Evolutionary conservation across 2,329 filamentous ascomycete species (phyloP).

Genomic region (Parascedosporium putredinis): DNA sequence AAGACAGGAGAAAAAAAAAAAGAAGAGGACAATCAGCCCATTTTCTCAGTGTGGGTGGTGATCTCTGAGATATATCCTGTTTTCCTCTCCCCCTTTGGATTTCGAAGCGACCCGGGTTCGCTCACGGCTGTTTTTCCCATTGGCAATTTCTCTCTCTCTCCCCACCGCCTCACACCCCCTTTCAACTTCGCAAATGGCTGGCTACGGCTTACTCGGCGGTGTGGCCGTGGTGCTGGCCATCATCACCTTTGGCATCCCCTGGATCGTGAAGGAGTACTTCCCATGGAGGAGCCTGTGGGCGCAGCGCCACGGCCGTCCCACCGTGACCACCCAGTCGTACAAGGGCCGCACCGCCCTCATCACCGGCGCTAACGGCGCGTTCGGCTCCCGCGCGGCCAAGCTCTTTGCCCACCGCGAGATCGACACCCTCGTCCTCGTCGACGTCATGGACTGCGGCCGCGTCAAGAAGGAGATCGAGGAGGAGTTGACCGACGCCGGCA

Average conservation of each 20-base stretch:
- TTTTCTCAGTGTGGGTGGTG: too few species aligned
- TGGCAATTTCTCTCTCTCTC: too few species aligned
- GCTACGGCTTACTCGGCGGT: slow-evolving; percentile 10
- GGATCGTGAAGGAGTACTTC: slow-evolving; percentile 24
- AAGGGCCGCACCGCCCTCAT: slow-evolving; percentile 24
- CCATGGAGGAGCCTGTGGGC: slow-evolving; percentile 21
- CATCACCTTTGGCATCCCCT: slow-evolving; percentile 20
- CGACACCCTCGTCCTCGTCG: slow-evolving; percentile 24
- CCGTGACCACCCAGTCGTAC: slow-evolving; percentile 24
- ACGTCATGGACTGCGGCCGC: slow-evolving; percentile 21
- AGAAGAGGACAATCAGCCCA: too few species aligned
- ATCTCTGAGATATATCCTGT: too few species aligned
- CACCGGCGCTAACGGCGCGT: slow-evolving; percentile 26
- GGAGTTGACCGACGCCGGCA: slow-evolving; percentile 17
- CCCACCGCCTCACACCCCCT: too few species aligned
- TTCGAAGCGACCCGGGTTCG: too few species aligned
- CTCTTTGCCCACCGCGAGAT: slow-evolving; percentile 24
- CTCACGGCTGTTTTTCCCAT: too few species aligned
- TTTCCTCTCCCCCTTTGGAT: too few species aligned
- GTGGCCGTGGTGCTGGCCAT: slow-evolving; percentile 12
- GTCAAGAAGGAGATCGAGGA: slow-evolving; percentile 24
- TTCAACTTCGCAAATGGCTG: slow-evolving; percentile 10
- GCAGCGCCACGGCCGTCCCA: slow-evolving; percentile 23
- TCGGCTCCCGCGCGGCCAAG: slow-evolving; percentile 24
- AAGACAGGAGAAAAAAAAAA: too few species aligned